phyloP scores from a whole-genome alignment of 2,329 filamentous ascomycete genomes.

The Verticillium nonalfalfae region DNA sequence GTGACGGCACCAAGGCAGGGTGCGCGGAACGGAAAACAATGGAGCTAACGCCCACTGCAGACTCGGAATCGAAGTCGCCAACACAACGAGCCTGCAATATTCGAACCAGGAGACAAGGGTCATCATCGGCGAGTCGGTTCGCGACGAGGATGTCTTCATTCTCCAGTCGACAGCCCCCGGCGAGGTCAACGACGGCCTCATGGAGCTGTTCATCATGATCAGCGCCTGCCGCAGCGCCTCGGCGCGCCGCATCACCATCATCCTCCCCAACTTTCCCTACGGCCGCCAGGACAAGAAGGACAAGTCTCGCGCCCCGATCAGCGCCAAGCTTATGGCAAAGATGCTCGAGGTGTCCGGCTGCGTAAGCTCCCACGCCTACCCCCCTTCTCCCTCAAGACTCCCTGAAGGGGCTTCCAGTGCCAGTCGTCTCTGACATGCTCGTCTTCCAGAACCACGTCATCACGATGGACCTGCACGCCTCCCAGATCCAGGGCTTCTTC shows the following conservation, averaged over 20 bases:
- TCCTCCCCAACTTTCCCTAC: conserved; percentile 87
- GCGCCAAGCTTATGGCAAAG: conserved; percentile 82
- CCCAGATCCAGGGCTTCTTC: conserved; percentile 86
- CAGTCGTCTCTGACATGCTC: neutral
- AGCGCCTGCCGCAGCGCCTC: conserved; percentile 61
- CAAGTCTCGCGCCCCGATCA: conserved; percentile 75
- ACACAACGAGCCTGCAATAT: conserved; percentile 66
- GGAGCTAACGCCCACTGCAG: conserved; percentile 24
- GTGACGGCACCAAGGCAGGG: neutral
- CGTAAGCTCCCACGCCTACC: conserved; percentile 19
- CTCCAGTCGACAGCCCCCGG: conserved; percentile 82
- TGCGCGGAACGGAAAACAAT: neutral
- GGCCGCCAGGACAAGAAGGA: conserved; percentile 92
- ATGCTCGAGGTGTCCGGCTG: conserved; percentile 86
- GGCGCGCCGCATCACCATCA: conserved; percentile 78
- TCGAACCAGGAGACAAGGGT: conserved; percentile 75
- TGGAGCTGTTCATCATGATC: conserved; percentile 92
- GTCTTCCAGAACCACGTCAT: conserved; percentile 43
- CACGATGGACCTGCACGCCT: conserved; percentile 84
- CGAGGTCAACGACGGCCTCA: conserved; percentile 87
- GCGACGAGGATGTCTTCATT: conserved; percentile 79
- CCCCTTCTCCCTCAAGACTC: neutral
- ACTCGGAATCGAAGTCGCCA: conserved; percentile 60
- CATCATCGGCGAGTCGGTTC: conserved; percentile 81
- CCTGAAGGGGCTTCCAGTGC: too few relatives aligned